These are phyloP conservation scores for Amanita thiersii DNA, from an alignment of 768 basidiomycete genomes.

Conservation along the genomic window DNA sequence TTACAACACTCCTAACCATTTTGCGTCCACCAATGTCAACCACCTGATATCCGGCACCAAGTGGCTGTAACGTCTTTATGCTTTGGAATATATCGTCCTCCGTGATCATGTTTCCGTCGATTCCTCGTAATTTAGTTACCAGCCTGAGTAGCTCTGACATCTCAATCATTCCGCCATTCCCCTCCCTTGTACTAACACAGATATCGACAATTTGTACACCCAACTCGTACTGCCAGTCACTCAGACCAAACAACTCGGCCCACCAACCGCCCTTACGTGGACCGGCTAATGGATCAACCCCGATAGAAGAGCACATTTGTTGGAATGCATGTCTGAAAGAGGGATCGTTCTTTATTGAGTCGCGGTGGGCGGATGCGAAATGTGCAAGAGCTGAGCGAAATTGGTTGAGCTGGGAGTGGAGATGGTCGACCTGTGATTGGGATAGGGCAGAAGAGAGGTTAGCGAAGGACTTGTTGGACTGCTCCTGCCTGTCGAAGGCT, in stretches of 20 bases:
- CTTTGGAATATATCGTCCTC: slow-evolving; percentile 80
- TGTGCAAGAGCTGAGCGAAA: slow-evolving; percentile 74
- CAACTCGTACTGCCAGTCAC: slow-evolving; percentile 95
- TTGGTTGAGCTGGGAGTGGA: slow-evolving; percentile 74
- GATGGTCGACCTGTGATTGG: slow-evolving; percentile 63
- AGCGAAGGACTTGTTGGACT: slow-evolving; percentile 73
- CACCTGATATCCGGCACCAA: slow-evolving; percentile 89
- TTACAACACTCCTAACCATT: slow-evolving; percentile 85
- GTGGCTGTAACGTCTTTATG: slow-evolving; percentile 79
- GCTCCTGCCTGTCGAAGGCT: slow-evolving; percentile 83
- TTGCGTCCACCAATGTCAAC: slow-evolving; percentile 65
- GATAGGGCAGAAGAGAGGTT: slow-evolving; percentile 76
- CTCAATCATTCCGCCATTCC: slow-evolving; percentile 90
- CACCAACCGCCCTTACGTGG: slow-evolving; percentile 85
- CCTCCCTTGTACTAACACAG: slow-evolving; percentile 78
- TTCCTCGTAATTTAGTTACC: slow-evolving; percentile 68
- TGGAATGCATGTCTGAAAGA: slow-evolving; percentile 88
- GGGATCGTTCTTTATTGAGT: slow-evolving; percentile 77
- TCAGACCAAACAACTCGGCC: slow-evolving; percentile 79
- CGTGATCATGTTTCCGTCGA: slow-evolving; percentile 61
- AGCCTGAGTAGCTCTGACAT: slow-evolving; percentile 78
- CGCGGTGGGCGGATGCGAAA: slow-evolving; percentile 80
- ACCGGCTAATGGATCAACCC: slow-evolving; percentile 90
- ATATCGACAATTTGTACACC: slow-evolving; percentile 94
- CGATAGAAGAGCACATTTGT: slow-evolving; percentile 91